These are phyloP conservation scores for Monosporascus cannonballus DNA, from an alignment of 2,329 filamentous ascomycete species.

Conservation along the genomic window DNA sequence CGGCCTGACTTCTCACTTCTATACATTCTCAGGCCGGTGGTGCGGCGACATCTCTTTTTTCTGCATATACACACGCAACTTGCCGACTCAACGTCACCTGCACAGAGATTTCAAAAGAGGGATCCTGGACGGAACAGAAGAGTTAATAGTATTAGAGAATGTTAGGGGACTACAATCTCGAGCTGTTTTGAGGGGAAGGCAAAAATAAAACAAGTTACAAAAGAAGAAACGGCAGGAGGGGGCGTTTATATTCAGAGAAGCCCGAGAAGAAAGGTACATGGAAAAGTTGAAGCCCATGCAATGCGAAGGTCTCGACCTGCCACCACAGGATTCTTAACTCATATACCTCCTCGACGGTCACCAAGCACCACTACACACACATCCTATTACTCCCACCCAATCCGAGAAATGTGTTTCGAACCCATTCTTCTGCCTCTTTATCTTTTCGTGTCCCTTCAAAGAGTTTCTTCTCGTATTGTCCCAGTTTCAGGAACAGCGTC, in stretches of 20 bases:
- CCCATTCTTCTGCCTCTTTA: conserved; percentile 20
- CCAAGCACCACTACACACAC: conserved; percentile 1
- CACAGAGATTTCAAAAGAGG: conserved; percentile 8
- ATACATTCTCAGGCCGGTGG: conserved; percentile 9
- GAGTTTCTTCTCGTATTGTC: conserved; percentile 14
- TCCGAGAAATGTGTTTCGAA: conserved; percentile 25
- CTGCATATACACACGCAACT: conserved; percentile 18
- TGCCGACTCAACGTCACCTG: conserved; percentile 16
- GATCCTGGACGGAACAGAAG: conserved; percentile 9
- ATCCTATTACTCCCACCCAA: conserved; percentile 12
- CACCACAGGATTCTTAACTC: conserved; percentile 19
- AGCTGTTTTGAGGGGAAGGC: conserved; percentile 2
- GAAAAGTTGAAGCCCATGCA: conserved; percentile 20
- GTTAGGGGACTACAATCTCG: conserved; percentile 1
- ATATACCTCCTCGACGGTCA: conserved; percentile 12
- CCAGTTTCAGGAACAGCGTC: conserved; percentile 26
- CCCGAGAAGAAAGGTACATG: conserved; percentile 21
- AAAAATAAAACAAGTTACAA: conserved; percentile 4
- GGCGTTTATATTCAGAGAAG: conserved; percentile 12
- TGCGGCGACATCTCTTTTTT: conserved; percentile 11
- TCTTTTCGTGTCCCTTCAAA: conserved; percentile 19
- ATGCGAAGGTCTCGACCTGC: conserved; percentile 21
- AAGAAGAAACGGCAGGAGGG: conserved; percentile 9
- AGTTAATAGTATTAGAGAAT: conserved; percentile 5
- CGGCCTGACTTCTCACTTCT: conserved; percentile 12